Conservation (phyloP, 306 rosid species). For the Begonia masoniana region DNA sequence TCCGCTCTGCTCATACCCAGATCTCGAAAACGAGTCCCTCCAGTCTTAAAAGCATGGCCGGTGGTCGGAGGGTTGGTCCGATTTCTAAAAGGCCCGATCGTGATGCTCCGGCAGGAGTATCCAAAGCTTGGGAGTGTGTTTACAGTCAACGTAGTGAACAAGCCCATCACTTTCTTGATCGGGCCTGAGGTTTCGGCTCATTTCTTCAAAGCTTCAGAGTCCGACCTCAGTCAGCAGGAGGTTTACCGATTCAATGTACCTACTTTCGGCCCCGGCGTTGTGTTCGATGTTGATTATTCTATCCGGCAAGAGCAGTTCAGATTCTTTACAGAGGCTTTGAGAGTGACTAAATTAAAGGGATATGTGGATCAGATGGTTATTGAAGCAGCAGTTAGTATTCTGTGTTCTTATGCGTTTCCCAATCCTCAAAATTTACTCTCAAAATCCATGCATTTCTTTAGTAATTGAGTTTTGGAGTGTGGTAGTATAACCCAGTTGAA, state of each 20-base stretch:
- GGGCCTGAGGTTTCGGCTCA: slow-evolving; percentile 92
- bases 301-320: slow-evolving; percentile 84
- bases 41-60: slow-evolving; percentile 39
- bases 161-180: slow-evolving; percentile 65
- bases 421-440: too few species aligned
- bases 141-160: slow-evolving; percentile 52
- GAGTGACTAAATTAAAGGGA: slow-evolving; percentile 67
- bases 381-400: slow-evolving; percentile 53
- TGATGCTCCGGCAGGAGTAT: slow-evolving; percentile 69
- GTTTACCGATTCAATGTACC: slow-evolving; percentile 94
- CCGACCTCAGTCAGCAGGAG: slow-evolving; percentile 91
- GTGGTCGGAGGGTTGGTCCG: slow-evolving; percentile 52
- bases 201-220: slow-evolving; percentile 76
- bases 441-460: too few species aligned
- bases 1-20: slow-evolving; percentile 38
- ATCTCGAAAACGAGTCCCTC: slow-evolving; percentile 54
- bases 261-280: slow-evolving; percentile 92
- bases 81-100: slow-evolving; percentile 69
- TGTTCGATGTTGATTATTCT: slow-evolving; percentile 85
- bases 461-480: too few species aligned
- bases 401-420: not conserved
- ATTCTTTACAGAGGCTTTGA: slow-evolving; percentile 83
- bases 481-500: too few species aligned
- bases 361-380: slow-evolving; percentile 92
- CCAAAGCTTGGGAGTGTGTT: slow-evolving; percentile 82